These are phyloP conservation scores for Beauveria scarabaeidicola DNA, from an alignment of 2,329 filamentous ascomycete species.

Conservation along the genomic window DNA sequence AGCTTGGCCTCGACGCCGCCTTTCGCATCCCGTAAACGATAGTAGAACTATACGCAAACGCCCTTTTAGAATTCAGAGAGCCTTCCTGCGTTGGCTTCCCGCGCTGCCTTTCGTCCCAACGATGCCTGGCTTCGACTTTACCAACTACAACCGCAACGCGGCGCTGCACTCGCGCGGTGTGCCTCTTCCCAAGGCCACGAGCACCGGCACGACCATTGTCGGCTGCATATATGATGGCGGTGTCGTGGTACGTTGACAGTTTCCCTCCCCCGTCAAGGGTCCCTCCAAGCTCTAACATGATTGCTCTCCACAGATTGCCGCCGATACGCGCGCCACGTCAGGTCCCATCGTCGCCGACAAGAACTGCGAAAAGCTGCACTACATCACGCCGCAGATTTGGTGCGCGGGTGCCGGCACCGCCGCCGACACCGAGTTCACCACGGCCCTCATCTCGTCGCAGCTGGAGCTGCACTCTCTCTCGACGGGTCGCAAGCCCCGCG, in stretches of 20 bases:
- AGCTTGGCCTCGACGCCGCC: neutral
- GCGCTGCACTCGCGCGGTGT: constrained; percentile 90
- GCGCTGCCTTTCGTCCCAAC: constrained; percentile 10
- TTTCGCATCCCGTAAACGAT: neutral
- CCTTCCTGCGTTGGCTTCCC: neutral
- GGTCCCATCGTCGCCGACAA: constrained; percentile 99
- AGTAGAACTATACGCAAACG: neutral
- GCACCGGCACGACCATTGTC: constrained; percentile 97
- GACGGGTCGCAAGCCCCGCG: constrained; percentile 90
- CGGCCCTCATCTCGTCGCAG: constrained; percentile 95
- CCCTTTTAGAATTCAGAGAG: neutral
- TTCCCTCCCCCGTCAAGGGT: neutral
- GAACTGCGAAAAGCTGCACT: constrained; percentile 99
- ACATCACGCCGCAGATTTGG: constrained; percentile 98
- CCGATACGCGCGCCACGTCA: constrained; percentile 94
- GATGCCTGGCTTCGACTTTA: constrained; percentile 99
- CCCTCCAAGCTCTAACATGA: neutral
- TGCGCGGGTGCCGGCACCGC: constrained; percentile 96
- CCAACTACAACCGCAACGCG: constrained; percentile 98
- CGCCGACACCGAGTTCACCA: constrained; percentile 98
- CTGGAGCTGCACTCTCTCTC: constrained; percentile 95
- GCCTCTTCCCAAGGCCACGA: constrained; percentile 92
- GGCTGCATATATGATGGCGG: constrained; percentile 94
- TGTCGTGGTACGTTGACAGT: constrained; percentile 62
- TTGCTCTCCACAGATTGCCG: constrained; percentile 61